These are phyloP conservation scores for Populus trichocarpa DNA, from an alignment of 441 rosid genomes.

Conservation along the genomic window DNA sequence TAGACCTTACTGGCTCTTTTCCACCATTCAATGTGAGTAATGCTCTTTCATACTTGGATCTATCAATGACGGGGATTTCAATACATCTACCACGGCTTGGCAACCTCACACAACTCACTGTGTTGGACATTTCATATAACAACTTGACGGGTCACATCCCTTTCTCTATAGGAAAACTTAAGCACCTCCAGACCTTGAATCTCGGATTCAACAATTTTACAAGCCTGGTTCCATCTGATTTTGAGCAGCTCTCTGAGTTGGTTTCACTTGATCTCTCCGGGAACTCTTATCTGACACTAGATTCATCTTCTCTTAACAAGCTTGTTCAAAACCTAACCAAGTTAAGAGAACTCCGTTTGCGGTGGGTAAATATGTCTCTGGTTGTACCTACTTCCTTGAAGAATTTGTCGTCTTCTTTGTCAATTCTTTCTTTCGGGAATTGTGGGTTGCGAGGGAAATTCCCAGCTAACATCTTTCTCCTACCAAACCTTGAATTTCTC, in stretches of 20 bases:
- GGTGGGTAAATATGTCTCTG: not conserved
- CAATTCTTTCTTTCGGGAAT: not conserved
- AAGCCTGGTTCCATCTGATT: not conserved
- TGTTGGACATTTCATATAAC: not conserved
- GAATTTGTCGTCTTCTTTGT: not conserved
- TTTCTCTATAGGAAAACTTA: not conserved
- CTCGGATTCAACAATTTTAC: not conserved
- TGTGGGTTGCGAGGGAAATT: not conserved
- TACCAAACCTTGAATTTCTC: not conserved
- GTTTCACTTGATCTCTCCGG: not conserved
- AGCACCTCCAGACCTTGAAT: not conserved
- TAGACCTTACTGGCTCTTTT: not conserved
- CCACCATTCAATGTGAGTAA: not conserved
- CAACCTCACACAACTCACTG: not conserved
- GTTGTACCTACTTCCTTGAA: not conserved
- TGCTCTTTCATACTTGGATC: not conserved
- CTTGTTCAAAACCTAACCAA: not conserved
- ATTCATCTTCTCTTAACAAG: not conserved
- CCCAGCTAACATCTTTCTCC: not conserved
- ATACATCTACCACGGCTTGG: slow-evolving; percentile 2
- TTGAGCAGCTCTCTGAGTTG: slow-evolving; percentile 5
- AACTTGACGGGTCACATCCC: not conserved
- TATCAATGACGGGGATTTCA: not conserved
- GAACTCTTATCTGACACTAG: not conserved
- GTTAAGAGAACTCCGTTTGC: not conserved